Conservation (phyloP, 345 rosid species). For the Citrus sp. region DNA sequence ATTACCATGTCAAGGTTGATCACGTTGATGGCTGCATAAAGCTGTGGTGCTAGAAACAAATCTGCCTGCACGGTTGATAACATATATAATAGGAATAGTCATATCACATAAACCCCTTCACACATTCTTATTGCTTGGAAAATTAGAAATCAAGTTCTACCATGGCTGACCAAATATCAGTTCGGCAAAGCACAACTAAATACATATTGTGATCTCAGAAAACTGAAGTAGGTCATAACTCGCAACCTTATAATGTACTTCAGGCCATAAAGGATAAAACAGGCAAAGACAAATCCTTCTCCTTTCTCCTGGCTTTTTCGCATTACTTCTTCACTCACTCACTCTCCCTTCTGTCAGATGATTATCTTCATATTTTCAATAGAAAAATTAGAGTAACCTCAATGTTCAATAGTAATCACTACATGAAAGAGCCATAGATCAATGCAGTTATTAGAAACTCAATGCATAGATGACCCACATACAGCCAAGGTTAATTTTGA, state of each 20-base stretch:
- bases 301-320: not conserved
- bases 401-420: not conserved
- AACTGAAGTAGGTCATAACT: not conserved
- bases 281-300: not conserved
- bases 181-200: not conserved
- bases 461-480: not conserved
- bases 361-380: not conserved
- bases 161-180: not conserved
- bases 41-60: slow-evolving; percentile 72
- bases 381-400: not conserved
- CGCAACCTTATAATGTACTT: not conserved
- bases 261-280: not conserved
- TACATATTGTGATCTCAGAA: not conserved
- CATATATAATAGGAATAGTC: not conserved
- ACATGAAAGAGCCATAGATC: not conserved
- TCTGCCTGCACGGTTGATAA: slow-evolving; percentile 67
- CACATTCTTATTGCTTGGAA: not conserved
- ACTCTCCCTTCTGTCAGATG: not conserved
- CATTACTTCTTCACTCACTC: not conserved
- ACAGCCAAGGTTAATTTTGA: not conserved
- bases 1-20: slow-evolving; percentile 77
- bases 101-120: no score
- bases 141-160: not conserved
- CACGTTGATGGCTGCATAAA: slow-evolving; percentile 43
- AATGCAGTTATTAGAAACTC: not conserved